Conservation (phyloP, 2,329 filamentous ascomycete species). For the Xylaria sp. region DNA sequence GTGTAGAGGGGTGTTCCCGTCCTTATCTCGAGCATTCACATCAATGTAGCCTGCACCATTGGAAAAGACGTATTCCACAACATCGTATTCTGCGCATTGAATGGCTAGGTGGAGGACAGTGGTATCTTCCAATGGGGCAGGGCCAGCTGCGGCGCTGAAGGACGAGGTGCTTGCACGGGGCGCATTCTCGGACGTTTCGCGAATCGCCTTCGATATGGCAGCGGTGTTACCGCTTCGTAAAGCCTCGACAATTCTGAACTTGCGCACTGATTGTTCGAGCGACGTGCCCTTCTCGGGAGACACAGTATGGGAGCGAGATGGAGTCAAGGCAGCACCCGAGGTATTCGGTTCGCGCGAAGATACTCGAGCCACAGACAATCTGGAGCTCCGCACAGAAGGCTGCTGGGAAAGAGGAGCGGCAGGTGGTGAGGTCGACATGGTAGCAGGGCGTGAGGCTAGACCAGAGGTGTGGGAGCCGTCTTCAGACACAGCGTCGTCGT, state of each 20-base stretch:
- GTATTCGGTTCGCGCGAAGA: slow-evolving; percentile 50
- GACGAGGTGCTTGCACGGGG: slow-evolving; percentile 69
- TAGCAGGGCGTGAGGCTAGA: slow-evolving; percentile 51
- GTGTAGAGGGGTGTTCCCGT: slow-evolving; percentile 94
- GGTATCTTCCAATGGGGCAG: slow-evolving; percentile 76
- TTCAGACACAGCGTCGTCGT: slow-evolving; percentile 62
- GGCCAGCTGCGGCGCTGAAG: slow-evolving; percentile 54
- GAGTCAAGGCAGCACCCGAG: slow-evolving; percentile 23
- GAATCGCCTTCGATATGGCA: slow-evolving; percentile 87
- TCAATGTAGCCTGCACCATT: slow-evolving; percentile 76
- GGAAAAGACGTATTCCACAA: slow-evolving; percentile 94
- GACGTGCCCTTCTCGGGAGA: slow-evolving; percentile 60
- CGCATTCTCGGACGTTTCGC: slow-evolving; percentile 68
- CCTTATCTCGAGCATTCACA: slow-evolving; percentile 89
- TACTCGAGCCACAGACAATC: slow-evolving; percentile 60
- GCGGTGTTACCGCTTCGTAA: slow-evolving; percentile 90
- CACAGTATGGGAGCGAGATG: slow-evolving; percentile 40
- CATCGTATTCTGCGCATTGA: slow-evolving; percentile 91
- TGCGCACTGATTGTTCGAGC: slow-evolving; percentile 92
- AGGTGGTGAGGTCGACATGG: slow-evolving; percentile 52
- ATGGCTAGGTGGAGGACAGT: slow-evolving; percentile 93
- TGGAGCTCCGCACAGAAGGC: slow-evolving; percentile 56
- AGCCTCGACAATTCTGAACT: slow-evolving; percentile 94
- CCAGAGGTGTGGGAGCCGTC: slow-evolving; percentile 57
- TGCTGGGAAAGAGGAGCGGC: slow-evolving; percentile 53